Base-by-base conservation (phyloP, 179 eudicot genomes). In the Beta lomatogona region DNA sequence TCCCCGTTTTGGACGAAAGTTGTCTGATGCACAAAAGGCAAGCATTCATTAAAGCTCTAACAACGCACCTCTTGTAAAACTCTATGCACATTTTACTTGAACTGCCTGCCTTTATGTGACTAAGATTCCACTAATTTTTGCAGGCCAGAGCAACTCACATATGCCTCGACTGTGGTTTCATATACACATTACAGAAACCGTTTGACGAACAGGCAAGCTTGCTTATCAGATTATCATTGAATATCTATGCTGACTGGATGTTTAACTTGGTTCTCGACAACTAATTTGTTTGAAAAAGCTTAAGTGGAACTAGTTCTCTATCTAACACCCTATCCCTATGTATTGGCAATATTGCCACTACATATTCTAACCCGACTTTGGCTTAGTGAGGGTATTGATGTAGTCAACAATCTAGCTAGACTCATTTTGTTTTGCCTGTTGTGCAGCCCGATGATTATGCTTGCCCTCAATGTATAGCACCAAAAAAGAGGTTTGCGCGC, bases 111-210 rank as follows among this genome's bases (percentile, higher is more conserved):
- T n/a, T 13, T 46, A 61, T 13, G 44, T 63, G 22, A 77, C 70
- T 31, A 36, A 58, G 22, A 77, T 73, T 59, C 59, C 22, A 7
- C 64, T 36, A 4, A 28, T 22, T 72, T 84, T 83, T 82, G 61
- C 89, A 94, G 98, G 94, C 96, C 44, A 89, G 92, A 83, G 99
- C 99, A 59, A 92, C 98, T 63, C 99, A 94, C 87, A 91, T 96
- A 72, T 96, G 99, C 89, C 91, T 94, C 31, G 99, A 96, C 73
- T 96, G 99, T 84, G 99, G 99, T 76, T 96, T 81, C 90, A 91
- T 96, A 52, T 94, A 96, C 91, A 90, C 92, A 53, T 78, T 96
- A 55, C 80, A 58, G 14, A 96, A 96, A 79, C 88, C 98, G 10
- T 96, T 94, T 45, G 99, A 96, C 4, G 98, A 94, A 21, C 99